Base-by-base conservation (phyloP, 768 basidiomycete genomes). In the Cytidiella melzeri region DNA sequence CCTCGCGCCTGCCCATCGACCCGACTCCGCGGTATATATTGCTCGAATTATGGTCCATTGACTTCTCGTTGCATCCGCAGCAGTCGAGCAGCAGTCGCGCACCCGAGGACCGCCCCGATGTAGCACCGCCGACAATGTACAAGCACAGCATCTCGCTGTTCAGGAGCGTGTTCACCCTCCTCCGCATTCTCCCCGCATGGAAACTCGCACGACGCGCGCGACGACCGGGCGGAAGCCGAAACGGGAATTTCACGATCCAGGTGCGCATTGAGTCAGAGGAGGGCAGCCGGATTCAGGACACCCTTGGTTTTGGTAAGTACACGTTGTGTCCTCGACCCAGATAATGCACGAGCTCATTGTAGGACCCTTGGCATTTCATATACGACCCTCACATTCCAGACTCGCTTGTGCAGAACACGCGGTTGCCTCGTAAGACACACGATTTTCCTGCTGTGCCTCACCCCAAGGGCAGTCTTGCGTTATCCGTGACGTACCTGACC, bases 111-210 rank as follows among this genome's bases (percentile, higher is more conserved):
- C 55, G 47, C 40, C 56, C 65, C 43, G 83, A 84, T 51, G 72
- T 84, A 34, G 77, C 81, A 12, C 79, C 84, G 28, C 75, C 88
- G 0, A 85, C 83, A 11, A 83, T 89, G 47, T 92, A 92, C 75
- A 92, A 92, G 65, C 83, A 90, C 57, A 81, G 84, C 28, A 91
- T 92, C 58, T 76, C 85, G 26, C 74, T 90, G 18, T 92, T 91
- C 69, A 76, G 89, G 43, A 87, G 85, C 60, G 61, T 87, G 5
- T 92, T 71, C 71, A 83, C 80, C 45, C 65, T 91, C 38, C 72
- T 91, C 41, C 76, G 87, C 46, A 73, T 88, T 21, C 73, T 90
- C 3, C 89, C 89, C 15, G 72, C 84, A 0, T 92, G 87, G 87
- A 83, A 77, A 63, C 74, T 84, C 44, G 76, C 76, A 64, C 81